Evolutionary conservation across 306 rosid species (phyloP).

Genomic region (Medicago arabica): DNA sequence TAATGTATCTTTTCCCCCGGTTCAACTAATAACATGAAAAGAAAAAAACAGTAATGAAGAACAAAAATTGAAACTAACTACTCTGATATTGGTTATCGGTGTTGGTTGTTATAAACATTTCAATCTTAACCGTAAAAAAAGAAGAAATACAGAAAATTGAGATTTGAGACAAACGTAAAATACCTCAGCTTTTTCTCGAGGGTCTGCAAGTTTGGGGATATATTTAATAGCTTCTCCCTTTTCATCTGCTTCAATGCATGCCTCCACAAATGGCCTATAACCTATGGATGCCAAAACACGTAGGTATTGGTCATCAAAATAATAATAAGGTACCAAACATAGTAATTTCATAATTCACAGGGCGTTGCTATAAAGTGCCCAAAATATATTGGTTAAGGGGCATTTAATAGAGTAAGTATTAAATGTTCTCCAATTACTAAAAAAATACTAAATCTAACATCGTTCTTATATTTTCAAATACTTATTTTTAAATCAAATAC

Average conservation of each 20-base stretch:
- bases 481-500: too few species aligned
- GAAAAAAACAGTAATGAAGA: slow-evolving; percentile 21
- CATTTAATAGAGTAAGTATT: too few species aligned
- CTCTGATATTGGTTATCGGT: slow-evolving; percentile 10
- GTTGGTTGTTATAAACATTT: not conserved
- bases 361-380: not conserved
- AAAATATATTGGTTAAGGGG: not conserved
- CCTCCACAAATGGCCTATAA: slow-evolving; percentile 93
- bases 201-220: slow-evolving; percentile 92
- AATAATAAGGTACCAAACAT: slow-evolving; percentile 21
- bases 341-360: slow-evolving; percentile 21
- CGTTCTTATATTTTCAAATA: too few species aligned
- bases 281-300: slow-evolving; percentile 58
- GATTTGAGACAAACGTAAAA: slow-evolving; percentile 28
- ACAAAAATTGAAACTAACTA: slow-evolving; percentile 10
- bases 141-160: not conserved
- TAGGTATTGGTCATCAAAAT: slow-evolving; percentile 26
- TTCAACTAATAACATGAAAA: slow-evolving; percentile 32
- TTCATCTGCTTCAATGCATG: slow-evolving; percentile 95
- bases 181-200: slow-evolving; percentile 97
- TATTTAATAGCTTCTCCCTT: slow-evolving; percentile 91
- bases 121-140: not conserved
- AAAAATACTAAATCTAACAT: too few species aligned
- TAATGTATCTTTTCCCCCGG: not conserved
- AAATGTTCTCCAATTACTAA: too few species aligned